phyloP scores from a whole-genome alignment of 208 protist species.

The Acanthamoeba lenticulata region DNA sequence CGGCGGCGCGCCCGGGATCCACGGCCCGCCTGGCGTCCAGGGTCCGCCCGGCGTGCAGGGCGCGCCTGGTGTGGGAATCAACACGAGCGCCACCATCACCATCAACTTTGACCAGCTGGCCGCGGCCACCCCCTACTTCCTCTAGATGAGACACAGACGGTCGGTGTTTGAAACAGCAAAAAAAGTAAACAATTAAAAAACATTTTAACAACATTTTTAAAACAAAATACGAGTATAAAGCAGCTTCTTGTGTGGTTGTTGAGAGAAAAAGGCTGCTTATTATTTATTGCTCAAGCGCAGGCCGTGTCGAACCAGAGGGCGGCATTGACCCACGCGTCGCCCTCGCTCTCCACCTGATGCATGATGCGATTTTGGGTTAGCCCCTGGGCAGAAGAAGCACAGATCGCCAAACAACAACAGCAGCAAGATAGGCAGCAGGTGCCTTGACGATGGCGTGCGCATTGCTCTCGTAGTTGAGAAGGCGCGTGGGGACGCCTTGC shows the following conservation, averaged over 20 bases:
- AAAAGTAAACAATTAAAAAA: too few relatives aligned
- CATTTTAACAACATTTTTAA: too few relatives aligned
- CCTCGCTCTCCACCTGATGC: conserved; percentile 16
- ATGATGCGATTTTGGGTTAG: background rate
- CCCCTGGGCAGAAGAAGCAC: background rate
- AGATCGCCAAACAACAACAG: background rate
- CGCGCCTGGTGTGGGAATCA: too few relatives aligned
- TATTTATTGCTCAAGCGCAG: too few relatives aligned
- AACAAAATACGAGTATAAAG: too few relatives aligned
- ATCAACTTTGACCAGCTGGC: conserved; percentile 1
- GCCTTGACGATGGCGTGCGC: conserved; percentile 33
- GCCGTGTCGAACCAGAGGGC: background rate
- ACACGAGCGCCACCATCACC: conserved; percentile 26
- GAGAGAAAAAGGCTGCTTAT: too few relatives aligned
- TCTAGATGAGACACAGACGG: too few relatives aligned
- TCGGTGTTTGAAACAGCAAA: too few relatives aligned
- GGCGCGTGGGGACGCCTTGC: background rate
- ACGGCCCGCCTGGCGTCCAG: background rate
- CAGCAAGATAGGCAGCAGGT: background rate
- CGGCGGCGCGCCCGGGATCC: background rate
- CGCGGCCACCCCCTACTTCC: conserved; percentile 1
- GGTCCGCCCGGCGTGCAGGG: background rate
- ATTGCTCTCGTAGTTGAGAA: conserved; percentile 20
- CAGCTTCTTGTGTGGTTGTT: too few relatives aligned
- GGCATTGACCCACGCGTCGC: conserved; percentile 25